Conservation (phyloP, 257 asterid genomes). For the Lycium ferocissimum region DNA sequence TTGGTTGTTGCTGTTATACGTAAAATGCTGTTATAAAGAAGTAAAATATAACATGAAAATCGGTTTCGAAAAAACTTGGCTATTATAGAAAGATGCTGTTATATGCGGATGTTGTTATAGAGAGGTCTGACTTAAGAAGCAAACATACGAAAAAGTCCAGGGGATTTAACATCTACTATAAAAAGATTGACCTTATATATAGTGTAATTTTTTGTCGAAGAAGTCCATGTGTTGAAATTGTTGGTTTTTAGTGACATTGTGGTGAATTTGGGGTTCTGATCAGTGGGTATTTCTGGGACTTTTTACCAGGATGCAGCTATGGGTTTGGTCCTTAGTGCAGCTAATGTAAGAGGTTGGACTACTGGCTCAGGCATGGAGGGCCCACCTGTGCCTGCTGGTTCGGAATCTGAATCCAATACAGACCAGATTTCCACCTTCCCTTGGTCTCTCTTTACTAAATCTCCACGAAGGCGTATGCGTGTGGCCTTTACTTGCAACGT, state of each 20-base stretch:
- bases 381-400: slow-evolving; percentile 68
- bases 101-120: too few species aligned
- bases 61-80: too few species aligned
- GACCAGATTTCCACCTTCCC: slow-evolving; percentile 84
- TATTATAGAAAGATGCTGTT: too few species aligned
- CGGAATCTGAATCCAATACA: slow-evolving; percentile 51
- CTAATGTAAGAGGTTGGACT: slow-evolving; percentile 90
- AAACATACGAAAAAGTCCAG: too few species aligned
- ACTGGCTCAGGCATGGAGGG: slow-evolving; percentile 98
- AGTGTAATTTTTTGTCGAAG: too few species aligned
- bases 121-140: too few species aligned
- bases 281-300: not conserved
- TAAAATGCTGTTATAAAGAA: too few species aligned
- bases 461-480: slow-evolving; percentile 93
- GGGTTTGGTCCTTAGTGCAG: slow-evolving; percentile 89
- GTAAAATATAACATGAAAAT: too few species aligned
- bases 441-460: slow-evolving; percentile 93
- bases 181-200: too few species aligned
- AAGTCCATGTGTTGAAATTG: not conserved
- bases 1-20: too few species aligned
- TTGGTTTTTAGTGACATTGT: not conserved
- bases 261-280: not conserved
- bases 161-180: too few species aligned
- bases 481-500: slow-evolving; percentile 96
- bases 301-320: slow-evolving; percentile 80